Evolutionary conservation across 2,329 filamentous ascomycete species (phyloP), one percentile per base, ranked within the genome.

Genomic region (Colletotrichum ledebouriae): DNA sequence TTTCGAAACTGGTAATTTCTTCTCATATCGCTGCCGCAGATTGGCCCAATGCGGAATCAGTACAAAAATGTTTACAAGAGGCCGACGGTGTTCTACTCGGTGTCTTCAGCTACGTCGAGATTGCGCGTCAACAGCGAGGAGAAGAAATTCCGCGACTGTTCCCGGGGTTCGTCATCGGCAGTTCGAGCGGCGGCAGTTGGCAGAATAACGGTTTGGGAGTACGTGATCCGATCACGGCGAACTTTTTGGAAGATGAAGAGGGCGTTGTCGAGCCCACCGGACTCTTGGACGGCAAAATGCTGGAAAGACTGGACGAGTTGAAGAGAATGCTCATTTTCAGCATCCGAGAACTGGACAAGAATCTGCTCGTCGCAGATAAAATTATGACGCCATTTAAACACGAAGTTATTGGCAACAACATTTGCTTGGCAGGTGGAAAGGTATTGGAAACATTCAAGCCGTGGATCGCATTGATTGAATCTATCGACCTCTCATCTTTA

Each of bases 1-100:
- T 99, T 78, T 98, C 96, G n/a, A 99, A 99, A 79, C 86, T 99
- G 10, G 96, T 99, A 50, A 90, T 99, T 56, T 99, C 96, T 3
- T 98, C 96, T 13, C 96, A 99, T 77, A 98, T 99, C 77, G 96
- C 96, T 44, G 94, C 95, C 6, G 93, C 95, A 39, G 96, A 99
- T 81, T 98, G 94, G 89, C 94, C 95, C 9, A 94, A 95, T 62
- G 90, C 93, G 15, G 96, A 99, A 79, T 97, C 95, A 0, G 92
- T 95, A 70, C 91, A 96, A 62, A 99, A 99, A 78, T 99, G 96
- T 76, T 81, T 98, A 72, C 94, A 97, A 77, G 96, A 99, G 82
- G 96, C 96, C n/a, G 96, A 99, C 71, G 96, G 96, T 55, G 94
- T 99, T 22, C 86, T 98, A 64, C 88, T 96, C 62, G 95, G 95